phyloP scores from a whole-genome alignment of 257 asterid species.

The Striga asiatica region DNA sequence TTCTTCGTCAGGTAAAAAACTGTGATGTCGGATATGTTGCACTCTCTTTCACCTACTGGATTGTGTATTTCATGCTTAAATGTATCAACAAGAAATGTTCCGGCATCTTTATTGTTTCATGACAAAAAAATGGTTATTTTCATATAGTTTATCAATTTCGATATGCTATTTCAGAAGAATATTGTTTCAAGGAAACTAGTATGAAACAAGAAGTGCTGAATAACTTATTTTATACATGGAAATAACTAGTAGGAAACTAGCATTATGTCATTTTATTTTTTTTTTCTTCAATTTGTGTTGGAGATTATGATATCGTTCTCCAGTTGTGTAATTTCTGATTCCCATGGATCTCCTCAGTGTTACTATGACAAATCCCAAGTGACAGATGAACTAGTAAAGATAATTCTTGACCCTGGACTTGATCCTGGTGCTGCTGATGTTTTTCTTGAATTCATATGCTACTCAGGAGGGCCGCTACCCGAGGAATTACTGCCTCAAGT shows the following conservation, averaged over 20 bases:
- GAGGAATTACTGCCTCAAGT: constrained; percentile 88
- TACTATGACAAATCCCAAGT: constrained; percentile 85
- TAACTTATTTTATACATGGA: not conserved
- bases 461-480: constrained; percentile 92
- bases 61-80: not conserved
- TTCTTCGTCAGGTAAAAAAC: constrained; percentile 69
- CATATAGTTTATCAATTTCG: not conserved
- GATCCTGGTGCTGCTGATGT: constrained; percentile 90
- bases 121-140: not conserved
- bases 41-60: not conserved
- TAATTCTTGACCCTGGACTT: constrained; percentile 83
- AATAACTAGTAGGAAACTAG: too few species aligned
- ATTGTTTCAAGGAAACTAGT: not conserved
- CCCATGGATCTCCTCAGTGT: constrained; percentile 39
- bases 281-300: not conserved
- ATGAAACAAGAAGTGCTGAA: not conserved
- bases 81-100: not conserved
- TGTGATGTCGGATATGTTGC: not conserved
- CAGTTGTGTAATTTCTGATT: not conserved
- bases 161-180: not conserved
- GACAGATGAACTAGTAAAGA: constrained; percentile 79
- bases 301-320: not conserved
- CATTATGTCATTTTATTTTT: too few species aligned
- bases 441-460: constrained; percentile 95
- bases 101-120: not conserved